A percentile compares a stretch with the other conserved stretches of the same genome.
Evolutionary conservation across 2,329 filamentous ascomycete genomes (phyloP).

Genomic region (Verticillium nubilum): DNA sequence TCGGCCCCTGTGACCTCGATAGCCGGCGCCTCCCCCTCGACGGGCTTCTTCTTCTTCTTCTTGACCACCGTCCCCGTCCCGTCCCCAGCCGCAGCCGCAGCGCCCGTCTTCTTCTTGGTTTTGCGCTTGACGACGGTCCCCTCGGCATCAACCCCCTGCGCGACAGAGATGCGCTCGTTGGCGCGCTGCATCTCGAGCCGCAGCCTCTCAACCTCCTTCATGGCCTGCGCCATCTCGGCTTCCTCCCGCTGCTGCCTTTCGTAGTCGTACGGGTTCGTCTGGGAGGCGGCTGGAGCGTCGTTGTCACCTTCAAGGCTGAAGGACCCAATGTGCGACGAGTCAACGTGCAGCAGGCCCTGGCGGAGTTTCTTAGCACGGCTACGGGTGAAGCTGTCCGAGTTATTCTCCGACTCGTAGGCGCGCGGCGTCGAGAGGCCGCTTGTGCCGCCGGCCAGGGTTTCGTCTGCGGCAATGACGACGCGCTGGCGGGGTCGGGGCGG

Average conservation of each 20-base stretch:
- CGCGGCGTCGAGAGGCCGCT: slow-evolving; percentile 44
- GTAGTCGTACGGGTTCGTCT: slow-evolving; percentile 43
- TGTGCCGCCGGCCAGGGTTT: slow-evolving; percentile 54
- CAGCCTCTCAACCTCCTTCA: slow-evolving; percentile 82
- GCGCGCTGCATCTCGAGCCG: slow-evolving; percentile 85
- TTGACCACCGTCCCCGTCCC: slow-evolving; percentile 25
- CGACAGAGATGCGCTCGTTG: slow-evolving; percentile 68
- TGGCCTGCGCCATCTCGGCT: slow-evolving; percentile 79
- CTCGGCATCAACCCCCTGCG: slow-evolving; percentile 61
- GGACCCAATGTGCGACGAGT: slow-evolving; percentile 74
- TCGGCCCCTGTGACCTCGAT: not conserved
- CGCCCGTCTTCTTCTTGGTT: slow-evolving; percentile 57
- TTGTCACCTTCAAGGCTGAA: slow-evolving; percentile 60
- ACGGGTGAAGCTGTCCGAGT: slow-evolving; percentile 43
- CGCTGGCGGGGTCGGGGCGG: slow-evolving; percentile 45
- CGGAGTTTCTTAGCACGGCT: slow-evolving; percentile 46
- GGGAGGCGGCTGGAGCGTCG: slow-evolving; percentile 13
- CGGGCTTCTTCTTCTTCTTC: slow-evolving; percentile 44
- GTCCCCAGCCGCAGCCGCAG: slow-evolving; percentile 10
- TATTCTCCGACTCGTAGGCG: slow-evolving; percentile 50
- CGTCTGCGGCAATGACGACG: slow-evolving; percentile 67
- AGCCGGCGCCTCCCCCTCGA: slow-evolving; percentile 18
- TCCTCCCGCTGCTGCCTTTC: slow-evolving; percentile 72
- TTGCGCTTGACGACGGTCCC: slow-evolving; percentile 63
- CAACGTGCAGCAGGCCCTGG: slow-evolving; percentile 69